These are phyloP conservation scores for Xylaria curta DNA, from an alignment of 495 filamentous ascomycete species.

Conservation along the genomic window DNA sequence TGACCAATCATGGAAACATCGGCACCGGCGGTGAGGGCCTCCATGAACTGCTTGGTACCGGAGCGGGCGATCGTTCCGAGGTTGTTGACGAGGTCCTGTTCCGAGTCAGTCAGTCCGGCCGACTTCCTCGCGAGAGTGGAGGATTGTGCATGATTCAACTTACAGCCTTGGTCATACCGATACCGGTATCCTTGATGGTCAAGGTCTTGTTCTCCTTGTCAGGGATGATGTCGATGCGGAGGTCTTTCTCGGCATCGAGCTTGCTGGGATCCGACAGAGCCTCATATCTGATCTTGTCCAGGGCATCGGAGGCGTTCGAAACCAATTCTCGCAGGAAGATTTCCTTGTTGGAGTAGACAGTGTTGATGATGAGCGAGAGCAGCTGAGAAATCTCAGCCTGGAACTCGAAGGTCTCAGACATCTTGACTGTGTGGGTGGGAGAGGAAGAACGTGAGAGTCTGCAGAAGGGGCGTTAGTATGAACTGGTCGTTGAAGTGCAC, in stretches of 20 bases:
- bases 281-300: constrained; percentile 99
- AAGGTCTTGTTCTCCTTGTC: constrained; percentile 96
- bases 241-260: constrained; percentile 95
- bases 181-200: constrained; percentile 95
- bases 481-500: background rate
- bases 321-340: constrained; percentile 98
- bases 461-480: background rate
- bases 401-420: constrained; percentile 98
- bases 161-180: constrained; percentile 99
- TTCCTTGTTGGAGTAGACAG: constrained; percentile 99
- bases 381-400: constrained; percentile 99
- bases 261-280: constrained; percentile 95
- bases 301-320: constrained; percentile 96
- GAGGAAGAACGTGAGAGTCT: constrained; percentile 2
- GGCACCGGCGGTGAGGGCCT: constrained; percentile 95
- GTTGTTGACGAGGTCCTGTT: constrained; percentile 97
- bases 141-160: constrained; percentile 47
- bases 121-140: background rate
- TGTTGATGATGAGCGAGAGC: constrained; percentile 99
- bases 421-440: constrained; percentile 52
- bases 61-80: constrained; percentile 98
- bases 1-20: constrained; percentile 99
- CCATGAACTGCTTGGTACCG: constrained; percentile 99
- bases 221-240: constrained; percentile 97
- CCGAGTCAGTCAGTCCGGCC: constrained; percentile 38